Evolutionary conservation across 1,284 basidiomycete genomes (phyloP).

Genomic region (Limonomyces culmigenus): DNA sequence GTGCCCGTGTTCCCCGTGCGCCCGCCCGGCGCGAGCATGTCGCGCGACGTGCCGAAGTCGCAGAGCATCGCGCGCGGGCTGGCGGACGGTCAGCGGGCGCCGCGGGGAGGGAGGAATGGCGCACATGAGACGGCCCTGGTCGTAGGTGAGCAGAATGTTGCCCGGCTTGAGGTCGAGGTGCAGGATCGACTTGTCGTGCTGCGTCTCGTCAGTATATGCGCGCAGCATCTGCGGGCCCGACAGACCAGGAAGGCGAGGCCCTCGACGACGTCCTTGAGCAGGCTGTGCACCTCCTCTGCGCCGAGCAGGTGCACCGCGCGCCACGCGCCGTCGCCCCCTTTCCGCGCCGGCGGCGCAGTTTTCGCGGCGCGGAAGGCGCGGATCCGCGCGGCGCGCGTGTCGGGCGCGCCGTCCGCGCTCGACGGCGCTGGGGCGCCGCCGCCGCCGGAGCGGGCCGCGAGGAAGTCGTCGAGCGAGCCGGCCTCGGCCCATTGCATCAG

Average conservation of each 20-base stretch:
- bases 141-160: constrained; percentile 85
- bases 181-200: constrained; percentile 77
- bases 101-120: constrained; percentile 8
- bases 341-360: constrained; percentile 42
- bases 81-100: neutral
- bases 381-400: constrained; percentile 54
- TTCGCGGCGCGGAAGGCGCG: constrained; percentile 59
- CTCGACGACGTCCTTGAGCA: constrained; percentile 65
- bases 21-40: constrained; percentile 57
- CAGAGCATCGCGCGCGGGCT: constrained; percentile 80
- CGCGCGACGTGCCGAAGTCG: constrained; percentile 88
- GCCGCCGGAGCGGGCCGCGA: constrained; percentile 49
- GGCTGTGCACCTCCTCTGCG: constrained; percentile 59
- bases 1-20: constrained; percentile 89
- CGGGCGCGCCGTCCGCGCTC: constrained; percentile 10
- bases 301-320: constrained; percentile 67
- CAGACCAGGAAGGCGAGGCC: constrained; percentile 70
- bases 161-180: constrained; percentile 90
- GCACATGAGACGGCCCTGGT: constrained; percentile 71
- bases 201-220: neutral
- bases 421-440: constrained; percentile 7
- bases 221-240: constrained; percentile 3
- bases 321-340: constrained; percentile 30
- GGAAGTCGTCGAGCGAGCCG: constrained; percentile 74
- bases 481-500: constrained; percentile 92